A percentile compares a stretch with the other conserved stretches of the same genome.
Conservation (phyloP, 1,284 basidiomycete species). For the Puccinia sorghi region DNA sequence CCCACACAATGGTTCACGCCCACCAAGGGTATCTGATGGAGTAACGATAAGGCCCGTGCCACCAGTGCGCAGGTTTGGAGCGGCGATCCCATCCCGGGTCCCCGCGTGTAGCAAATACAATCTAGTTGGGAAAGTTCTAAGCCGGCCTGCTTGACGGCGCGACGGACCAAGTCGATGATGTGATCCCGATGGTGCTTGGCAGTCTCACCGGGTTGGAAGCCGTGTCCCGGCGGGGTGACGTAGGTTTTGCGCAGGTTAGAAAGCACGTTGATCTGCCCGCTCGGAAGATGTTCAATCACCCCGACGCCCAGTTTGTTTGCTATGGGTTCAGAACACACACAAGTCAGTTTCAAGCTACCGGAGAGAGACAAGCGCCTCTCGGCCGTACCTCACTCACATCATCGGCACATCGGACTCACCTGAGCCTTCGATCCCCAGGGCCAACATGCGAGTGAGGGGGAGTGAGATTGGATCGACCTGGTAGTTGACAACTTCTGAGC, state of each 20-base stretch:
- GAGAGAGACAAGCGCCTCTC: neutral
- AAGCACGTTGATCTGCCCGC: conserved; percentile 58
- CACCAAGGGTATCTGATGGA: conserved; percentile 87
- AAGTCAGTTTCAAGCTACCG: neutral
- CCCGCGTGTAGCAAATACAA: conserved; percentile 60
- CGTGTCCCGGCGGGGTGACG: conserved; percentile 95
- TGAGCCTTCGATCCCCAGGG: conserved; percentile 48
- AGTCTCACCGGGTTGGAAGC: conserved; percentile 92
- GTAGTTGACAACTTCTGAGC: conserved; percentile 11
- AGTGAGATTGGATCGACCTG: conserved; percentile 36
- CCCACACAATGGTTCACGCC: conserved; percentile 99
- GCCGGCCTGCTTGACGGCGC: conserved; percentile 62
- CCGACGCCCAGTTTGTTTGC: conserved; percentile 99
- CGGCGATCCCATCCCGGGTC: conserved; percentile 97
- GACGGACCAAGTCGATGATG: conserved; percentile 77
- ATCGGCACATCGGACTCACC: conserved; percentile 22
- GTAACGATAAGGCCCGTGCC: conserved; percentile 83
- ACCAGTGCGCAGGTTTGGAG: conserved; percentile 92
- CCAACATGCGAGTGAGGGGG: conserved; percentile 26
- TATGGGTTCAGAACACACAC: too few relatives aligned
- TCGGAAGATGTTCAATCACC: conserved; percentile 74
- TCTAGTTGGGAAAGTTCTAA: conserved; percentile 1
- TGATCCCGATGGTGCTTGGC: conserved; percentile 94
- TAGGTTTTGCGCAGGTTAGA: conserved; percentile 86
- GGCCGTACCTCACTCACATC: neutral